These are phyloP conservation scores for Elaeis oleifera DNA, from an alignment of 202 grass and related monocot genomes.

Conservation along the genomic window DNA sequence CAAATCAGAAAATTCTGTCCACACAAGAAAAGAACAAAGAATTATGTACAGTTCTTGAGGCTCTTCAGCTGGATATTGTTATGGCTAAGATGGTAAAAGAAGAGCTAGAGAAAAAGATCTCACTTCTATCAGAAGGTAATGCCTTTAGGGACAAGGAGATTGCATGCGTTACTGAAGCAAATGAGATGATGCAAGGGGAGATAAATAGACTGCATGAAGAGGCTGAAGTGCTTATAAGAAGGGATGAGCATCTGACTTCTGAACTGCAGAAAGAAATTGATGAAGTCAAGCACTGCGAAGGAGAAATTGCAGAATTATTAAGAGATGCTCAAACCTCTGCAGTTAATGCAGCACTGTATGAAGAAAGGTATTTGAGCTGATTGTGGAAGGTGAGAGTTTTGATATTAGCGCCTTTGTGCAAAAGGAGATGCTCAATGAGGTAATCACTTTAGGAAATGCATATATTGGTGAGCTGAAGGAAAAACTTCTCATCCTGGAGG, in stretches of 20 bases:
- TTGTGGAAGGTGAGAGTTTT: slow-evolving; percentile 45
- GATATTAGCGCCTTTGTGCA: slow-evolving; percentile 33
- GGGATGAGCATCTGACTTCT: slow-evolving; percentile 25
- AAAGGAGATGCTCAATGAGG: slow-evolving; percentile 37
- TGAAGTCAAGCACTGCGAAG: slow-evolving; percentile 46
- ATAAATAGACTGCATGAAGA: slow-evolving; percentile 11
- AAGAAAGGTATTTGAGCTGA: slow-evolving; percentile 56
- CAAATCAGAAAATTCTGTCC: slow-evolving; percentile 41
- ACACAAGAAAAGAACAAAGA: slow-evolving; percentile 49
- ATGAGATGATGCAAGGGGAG: slow-evolving; percentile 33
- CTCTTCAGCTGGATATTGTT: slow-evolving; percentile 54
- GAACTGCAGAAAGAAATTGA: slow-evolving; percentile 30
- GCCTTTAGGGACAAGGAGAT: slow-evolving; percentile 37
- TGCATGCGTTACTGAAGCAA: slow-evolving; percentile 34
- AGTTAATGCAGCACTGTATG: slow-evolving; percentile 46
- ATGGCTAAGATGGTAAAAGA: slow-evolving; percentile 48
- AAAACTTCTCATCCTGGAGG: slow-evolving; percentile 32
- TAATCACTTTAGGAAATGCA: slow-evolving; percentile 33
- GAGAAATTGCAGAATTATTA: slow-evolving; percentile 39
- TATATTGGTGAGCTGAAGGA: slow-evolving; percentile 41
- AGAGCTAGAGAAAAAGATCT: slow-evolving; percentile 49
- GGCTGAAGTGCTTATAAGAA: slow-evolving; percentile 25
- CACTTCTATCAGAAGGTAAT: slow-evolving; percentile 25
- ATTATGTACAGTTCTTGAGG: slow-evolving; percentile 41
- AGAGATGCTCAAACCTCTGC: slow-evolving; percentile 40